Percentiles rank a stretch among this genome's conserved stretches.
phyloP scores from a whole-genome alignment of 139 green algal species.

The Chlorella sp. region DNA sequence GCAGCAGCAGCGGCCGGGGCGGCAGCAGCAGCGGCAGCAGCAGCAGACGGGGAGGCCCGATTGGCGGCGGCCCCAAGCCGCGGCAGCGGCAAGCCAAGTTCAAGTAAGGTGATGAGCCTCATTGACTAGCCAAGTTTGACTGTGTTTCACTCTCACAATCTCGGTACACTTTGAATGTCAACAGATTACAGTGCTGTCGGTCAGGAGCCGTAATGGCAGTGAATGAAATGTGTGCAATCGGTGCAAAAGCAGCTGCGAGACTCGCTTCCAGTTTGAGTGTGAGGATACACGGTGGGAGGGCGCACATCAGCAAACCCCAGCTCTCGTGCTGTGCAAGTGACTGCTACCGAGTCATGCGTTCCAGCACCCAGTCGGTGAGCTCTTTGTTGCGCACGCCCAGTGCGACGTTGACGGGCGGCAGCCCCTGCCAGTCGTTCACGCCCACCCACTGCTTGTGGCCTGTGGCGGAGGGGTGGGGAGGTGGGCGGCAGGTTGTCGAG shows the following conservation, averaged over 20 bases:
- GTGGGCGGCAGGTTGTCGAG: neutral
- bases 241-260: no score
- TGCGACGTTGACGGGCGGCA: constrained; percentile 59
- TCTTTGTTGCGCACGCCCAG: constrained; percentile 44
- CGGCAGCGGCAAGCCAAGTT: constrained; percentile 11
- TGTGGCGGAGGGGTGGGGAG: neutral
- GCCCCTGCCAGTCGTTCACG: constrained; percentile 62
- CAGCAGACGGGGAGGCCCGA: neutral
- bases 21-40: neutral
- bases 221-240: no score
- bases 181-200: no score
- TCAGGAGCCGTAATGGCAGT: no score
- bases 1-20: neutral
- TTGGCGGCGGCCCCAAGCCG: constrained; percentile 1
- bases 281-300: no score
- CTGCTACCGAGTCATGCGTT: constrained; percentile 39
- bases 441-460: constrained; percentile 59
- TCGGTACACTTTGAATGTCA: no score
- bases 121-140: no score
- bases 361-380: constrained; percentile 42
- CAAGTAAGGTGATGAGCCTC: neutral
- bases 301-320: no score
- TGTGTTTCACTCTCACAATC: no score
- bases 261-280: no score
- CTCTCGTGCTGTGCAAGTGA: neutral